A percentile compares a stretch with the other conserved stretches of the same genome.
phyloP scores from a whole-genome alignment of 2,329 filamentous ascomycete species.

The Neofusicoccum ribis region DNA sequence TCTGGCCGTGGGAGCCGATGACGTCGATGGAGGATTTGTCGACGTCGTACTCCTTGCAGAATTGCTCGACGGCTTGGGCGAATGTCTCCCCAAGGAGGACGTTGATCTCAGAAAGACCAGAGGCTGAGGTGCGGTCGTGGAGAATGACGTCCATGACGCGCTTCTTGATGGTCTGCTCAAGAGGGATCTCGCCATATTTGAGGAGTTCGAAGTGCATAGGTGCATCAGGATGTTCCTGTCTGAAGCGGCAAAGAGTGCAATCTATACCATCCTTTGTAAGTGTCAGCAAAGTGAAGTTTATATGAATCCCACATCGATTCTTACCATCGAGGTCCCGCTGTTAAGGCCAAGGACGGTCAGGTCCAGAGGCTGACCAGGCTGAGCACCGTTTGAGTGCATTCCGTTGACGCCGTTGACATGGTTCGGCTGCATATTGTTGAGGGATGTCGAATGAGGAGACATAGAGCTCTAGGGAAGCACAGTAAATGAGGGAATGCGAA shows the following conservation, averaged over 20 bases:
- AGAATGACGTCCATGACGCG: conserved; percentile 59
- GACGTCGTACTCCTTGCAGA: conserved; percentile 48
- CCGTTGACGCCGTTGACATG: conserved; percentile 20
- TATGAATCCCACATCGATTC: not conserved
- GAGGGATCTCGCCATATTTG: conserved; percentile 58
- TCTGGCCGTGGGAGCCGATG: conserved; percentile 61
- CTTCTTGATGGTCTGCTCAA: conserved; percentile 56
- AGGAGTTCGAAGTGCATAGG: conserved; percentile 60
- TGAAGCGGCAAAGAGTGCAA: conserved; percentile 59
- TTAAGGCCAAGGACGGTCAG: conserved; percentile 58
- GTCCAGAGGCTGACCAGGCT: conserved; percentile 41
- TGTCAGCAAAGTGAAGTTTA: not conserved
- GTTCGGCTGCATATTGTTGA: conserved; percentile 6
- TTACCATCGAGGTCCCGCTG: conserved; percentile 51
- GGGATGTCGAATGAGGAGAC: not conserved
- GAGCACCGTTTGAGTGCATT: conserved; percentile 1
- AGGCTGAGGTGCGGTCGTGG: conserved; percentile 54
- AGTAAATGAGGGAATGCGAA: too few species aligned
- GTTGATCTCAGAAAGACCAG: conserved; percentile 58
- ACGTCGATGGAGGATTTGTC: conserved; percentile 51
- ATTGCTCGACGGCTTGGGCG: conserved; percentile 52
- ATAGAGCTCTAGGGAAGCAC: not conserved
- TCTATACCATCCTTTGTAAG: conserved; percentile 54
- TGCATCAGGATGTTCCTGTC: conserved; percentile 52
- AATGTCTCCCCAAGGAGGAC: conserved; percentile 59